phyloP scores from a whole-genome alignment of 139 green algal species.

The Chlorokybus atmophyticus region DNA sequence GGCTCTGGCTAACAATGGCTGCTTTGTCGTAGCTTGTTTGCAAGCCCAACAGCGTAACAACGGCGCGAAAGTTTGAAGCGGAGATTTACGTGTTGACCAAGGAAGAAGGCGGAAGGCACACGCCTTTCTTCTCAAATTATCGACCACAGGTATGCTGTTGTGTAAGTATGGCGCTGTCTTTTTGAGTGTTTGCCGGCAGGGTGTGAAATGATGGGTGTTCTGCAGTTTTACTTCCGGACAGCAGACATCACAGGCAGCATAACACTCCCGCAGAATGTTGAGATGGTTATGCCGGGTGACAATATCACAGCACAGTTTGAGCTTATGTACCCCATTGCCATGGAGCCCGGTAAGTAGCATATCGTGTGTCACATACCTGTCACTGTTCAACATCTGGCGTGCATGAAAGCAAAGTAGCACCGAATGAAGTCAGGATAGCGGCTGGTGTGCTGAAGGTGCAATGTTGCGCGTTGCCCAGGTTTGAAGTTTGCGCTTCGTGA shows the following conservation, averaged over 20 bases:
- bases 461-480: constrained; percentile 41
- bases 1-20: no score
- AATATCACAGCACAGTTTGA: constrained; percentile 81
- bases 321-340: constrained; percentile 44
- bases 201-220: no score
- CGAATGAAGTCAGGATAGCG: no score
- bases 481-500: constrained; percentile 92
- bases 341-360: constrained; percentile 24
- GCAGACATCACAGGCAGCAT: constrained; percentile 84
- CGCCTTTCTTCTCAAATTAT: constrained; percentile 96
- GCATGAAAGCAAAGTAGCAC: no score
- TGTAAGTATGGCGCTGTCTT: not conserved
- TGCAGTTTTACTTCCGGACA: constrained; percentile 89
- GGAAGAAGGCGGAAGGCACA: constrained; percentile 96
- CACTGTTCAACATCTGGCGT: no score
- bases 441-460: no score
- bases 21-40: constrained; percentile 47
- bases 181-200: no score
- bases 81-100: constrained; percentile 94
- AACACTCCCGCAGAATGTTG: constrained; percentile 56
- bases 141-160: constrained; percentile 38
- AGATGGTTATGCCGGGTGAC: constrained; percentile 99
- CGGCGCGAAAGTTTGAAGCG: constrained; percentile 57
- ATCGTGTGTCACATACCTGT: no score
- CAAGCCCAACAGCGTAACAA: constrained; percentile 75